Evolutionary conservation across 164 flowering plant species (phyloP), one percentile per base, ranked within the genome.

Genomic region (Stephania cephalantha): DNA sequence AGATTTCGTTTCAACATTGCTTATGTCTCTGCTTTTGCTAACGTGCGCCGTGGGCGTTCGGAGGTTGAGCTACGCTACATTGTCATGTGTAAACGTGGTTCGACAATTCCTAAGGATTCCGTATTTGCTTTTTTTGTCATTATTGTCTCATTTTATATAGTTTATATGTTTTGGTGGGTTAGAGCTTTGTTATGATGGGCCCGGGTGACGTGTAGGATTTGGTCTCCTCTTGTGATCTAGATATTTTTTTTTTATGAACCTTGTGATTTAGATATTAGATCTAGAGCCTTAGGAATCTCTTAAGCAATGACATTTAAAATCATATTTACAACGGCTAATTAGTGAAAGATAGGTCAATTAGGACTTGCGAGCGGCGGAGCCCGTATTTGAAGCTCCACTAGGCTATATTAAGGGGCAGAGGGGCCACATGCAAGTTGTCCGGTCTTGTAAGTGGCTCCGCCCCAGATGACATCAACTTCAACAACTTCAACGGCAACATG

Each of bases 1-100:
- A 88, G 97, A 52, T 44, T 67, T 31, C 65, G 17, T 55, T 55
- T 55, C 63, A 0, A 9, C 7, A 1, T 58, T 13, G 42, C 13
- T 46, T 71, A n/a, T 68, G 46, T 1, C 6, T 48, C 1, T 48
- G 13, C 0, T 1, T 55, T 55, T 55, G 13, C 29, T 64, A 64
- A 64, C 31, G 31, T 64, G 29, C 15, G 29, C 68, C 29, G 5
- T 29, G 30, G 20, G 68, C 68, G 11, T 5, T n/a, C 0, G 63
- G 68, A 2, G 30, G 30, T 64, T 64, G n/a, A 64, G 9, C 30
- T 64, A 64, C 68, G 29, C 30, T 30, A 64, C 68, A 55, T 5
- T 18, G 17, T 1, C 63, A 15, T 12, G 17, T 55, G 18, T 55
- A 18, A 55, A 13, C 17, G 63, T 55, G 63, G 17, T 55, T 55